These are phyloP conservation scores for Ascochyta koolunga DNA, from an alignment of 2,329 filamentous ascomycete genomes.

Conservation along the genomic window DNA sequence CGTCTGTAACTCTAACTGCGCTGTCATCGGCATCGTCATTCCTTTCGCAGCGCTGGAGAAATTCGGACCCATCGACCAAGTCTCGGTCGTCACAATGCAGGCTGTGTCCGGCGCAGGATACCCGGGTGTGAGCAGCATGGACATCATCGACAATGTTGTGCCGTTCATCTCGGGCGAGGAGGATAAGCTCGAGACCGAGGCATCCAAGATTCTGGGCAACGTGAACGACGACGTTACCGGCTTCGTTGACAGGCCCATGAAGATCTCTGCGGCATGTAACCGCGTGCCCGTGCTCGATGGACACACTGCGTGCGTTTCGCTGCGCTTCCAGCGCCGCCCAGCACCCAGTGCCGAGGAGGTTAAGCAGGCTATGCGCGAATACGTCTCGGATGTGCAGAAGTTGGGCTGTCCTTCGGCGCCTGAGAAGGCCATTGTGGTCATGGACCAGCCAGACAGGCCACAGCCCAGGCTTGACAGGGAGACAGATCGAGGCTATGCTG, in stretches of 20 bases:
- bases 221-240: conserved; percentile 74
- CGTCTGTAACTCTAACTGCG: conserved; percentile 98
- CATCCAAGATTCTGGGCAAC: conserved; percentile 87
- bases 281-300: conserved; percentile 94
- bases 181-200: conserved; percentile 94
- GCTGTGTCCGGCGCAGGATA: conserved; percentile 93
- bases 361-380: conserved; percentile 77
- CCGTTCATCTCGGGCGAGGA: conserved; percentile 94
- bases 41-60: conserved; percentile 86
- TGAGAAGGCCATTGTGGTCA: conserved; percentile 78
- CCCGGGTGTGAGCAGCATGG: conserved; percentile 88
- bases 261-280: conserved; percentile 87
- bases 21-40: conserved; percentile 93
- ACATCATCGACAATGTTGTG: conserved; percentile 94
- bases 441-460: conserved; percentile 87
- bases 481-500: conserved; percentile 82
- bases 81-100: conserved; percentile 93
- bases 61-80: conserved; percentile 77
- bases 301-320: conserved; percentile 91
- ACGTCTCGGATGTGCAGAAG: conserved; percentile 79
- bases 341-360: conserved; percentile 77
- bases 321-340: conserved; percentile 78
- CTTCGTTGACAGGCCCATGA: conserved; percentile 78
- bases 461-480: conserved; percentile 91
- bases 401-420: conserved; percentile 90